Evolutionary conservation across 139 green algal species (phyloP), one percentile per base, ranked within the genome.

Genomic region (Asterochloris sp.): DNA sequence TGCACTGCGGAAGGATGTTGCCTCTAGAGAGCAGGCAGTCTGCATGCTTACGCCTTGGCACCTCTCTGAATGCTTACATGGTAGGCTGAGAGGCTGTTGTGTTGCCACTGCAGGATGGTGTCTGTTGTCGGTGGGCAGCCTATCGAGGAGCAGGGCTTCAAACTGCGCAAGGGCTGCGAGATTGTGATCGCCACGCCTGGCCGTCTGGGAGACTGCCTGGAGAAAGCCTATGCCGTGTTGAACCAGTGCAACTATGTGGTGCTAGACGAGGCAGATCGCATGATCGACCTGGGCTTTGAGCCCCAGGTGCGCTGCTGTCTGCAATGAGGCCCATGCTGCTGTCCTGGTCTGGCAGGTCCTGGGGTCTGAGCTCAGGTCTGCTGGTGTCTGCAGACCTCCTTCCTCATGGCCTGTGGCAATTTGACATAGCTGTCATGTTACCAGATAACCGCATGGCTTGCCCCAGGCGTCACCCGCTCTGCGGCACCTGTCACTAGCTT

Each of bases 171-270:
- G 87, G 90, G 91, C 23, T 98, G 96, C 83, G 95, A 99, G 91
- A 98, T 99, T 79, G 92, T 99, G n/a, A 96, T 99, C 76, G 97
- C 95, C 80, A 99, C 97, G 6, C 97, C 97, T 15, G 96, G 96
- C 9, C 93, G 97, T 54, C 90, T 99, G 82, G 80, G 97, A 62
- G 97, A 99, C 90, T 99, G 96, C 92, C 84, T 99, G 60, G 94
- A 98, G 85, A 87, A 94, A 29, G 86, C 89, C 78, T 99, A 99
- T 85, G 95, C 76, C 62, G 96, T 98, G 86, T 92, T 99, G 14
- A 98, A 98, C 87, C 97, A 99, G 92, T 99, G 97, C 92, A 97
- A 99, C 90, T 99, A 99, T 83, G 93, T 99, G n/a, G 97, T 99
- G 77, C 91, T 99, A 78, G 97, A 99, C 84, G 95, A 98, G 90